Evolutionary conservation across 2,329 filamentous ascomycete species (phyloP).

Genomic region (Endocalyx cinctus): DNA sequence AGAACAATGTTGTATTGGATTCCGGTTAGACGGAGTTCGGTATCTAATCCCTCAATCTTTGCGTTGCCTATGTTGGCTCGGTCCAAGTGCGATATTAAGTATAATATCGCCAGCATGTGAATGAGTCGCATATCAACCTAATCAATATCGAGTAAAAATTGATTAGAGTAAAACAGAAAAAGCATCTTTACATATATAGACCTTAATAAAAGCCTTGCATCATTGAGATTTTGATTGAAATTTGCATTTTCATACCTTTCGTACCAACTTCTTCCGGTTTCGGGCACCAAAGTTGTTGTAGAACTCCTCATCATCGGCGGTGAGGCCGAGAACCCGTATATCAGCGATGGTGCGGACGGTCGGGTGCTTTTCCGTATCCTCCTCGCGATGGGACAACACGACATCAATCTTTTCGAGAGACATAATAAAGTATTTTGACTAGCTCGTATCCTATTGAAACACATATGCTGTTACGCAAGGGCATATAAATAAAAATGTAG

Average conservation of each 20-base stretch:
- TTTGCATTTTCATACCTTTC: no score
- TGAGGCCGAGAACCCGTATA: conserved; percentile 25
- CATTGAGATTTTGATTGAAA: no score
- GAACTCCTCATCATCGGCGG: conserved; percentile 25
- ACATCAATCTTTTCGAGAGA: neutral
- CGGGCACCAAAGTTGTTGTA: conserved; percentile 21
- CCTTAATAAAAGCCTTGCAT: no score
- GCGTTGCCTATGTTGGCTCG: conserved; percentile 25
- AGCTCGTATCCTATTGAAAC: no score
- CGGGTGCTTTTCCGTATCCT: conserved; percentile 11
- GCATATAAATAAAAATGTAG: no score
- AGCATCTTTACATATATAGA: no score
- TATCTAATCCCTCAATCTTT: conserved; percentile 19
- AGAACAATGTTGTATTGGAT: conserved; percentile 25
- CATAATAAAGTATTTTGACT: no score
- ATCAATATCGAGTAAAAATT: no score
- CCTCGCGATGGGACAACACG: conserved; percentile 1
- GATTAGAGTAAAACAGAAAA: no score
- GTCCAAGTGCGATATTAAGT: conserved; percentile 27
- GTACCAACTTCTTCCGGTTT: conserved; percentile 17
- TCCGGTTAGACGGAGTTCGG: conserved; percentile 26
- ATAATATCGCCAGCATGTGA: conserved; percentile 26
- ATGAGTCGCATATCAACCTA: no score
- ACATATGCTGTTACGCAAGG: no score
- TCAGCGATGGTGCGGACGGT: conserved; percentile 23